Evolutionary conservation across 2,329 filamentous ascomycete genomes (phyloP).

Genomic region (Chrysoporthe puriensis): DNA sequence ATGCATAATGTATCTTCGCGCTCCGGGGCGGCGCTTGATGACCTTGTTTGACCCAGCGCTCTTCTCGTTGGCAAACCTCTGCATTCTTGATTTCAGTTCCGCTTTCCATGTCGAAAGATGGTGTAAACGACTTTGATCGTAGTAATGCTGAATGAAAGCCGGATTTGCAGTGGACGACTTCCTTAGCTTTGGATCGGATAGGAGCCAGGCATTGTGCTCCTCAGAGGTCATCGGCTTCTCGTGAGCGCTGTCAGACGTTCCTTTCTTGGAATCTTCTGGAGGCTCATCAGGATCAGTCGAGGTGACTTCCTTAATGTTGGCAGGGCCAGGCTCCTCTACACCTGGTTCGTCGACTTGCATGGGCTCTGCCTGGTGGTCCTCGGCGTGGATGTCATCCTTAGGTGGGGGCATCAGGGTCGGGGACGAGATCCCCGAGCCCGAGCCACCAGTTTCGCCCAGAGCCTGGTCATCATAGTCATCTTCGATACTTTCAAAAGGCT

Average conservation of each 20-base stretch:
- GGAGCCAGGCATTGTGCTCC: constrained; percentile 84
- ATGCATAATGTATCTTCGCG: constrained; percentile 84
- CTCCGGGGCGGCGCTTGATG: constrained; percentile 59
- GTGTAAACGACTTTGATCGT: constrained; percentile 91
- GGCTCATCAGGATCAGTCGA: constrained; percentile 2
- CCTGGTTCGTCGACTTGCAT: background rate
- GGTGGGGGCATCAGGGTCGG: background rate
- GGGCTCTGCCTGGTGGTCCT: background rate
- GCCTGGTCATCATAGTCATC: constrained; percentile 43
- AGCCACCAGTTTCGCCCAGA: background rate
- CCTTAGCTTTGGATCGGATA: constrained; percentile 82
- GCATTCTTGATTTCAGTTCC: constrained; percentile 86
- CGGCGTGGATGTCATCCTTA: background rate
- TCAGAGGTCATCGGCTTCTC: constrained; percentile 71
- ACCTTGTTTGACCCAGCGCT: constrained; percentile 44
- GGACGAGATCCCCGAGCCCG: background rate
- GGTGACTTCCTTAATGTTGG: background rate
- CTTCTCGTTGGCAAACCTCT: constrained; percentile 76
- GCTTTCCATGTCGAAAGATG: constrained; percentile 97
- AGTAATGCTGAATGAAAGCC: constrained; percentile 91
- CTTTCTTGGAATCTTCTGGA: constrained; percentile 1
- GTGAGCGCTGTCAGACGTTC: background rate
- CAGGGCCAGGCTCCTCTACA: background rate
- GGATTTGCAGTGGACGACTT: constrained; percentile 93
- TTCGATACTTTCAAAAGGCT: constrained; percentile 41